Percentiles rank a stretch among this genome's conserved stretches.
Conservation (phyloP, 257 asterid species). For the Linderniella brevidens region DNA sequence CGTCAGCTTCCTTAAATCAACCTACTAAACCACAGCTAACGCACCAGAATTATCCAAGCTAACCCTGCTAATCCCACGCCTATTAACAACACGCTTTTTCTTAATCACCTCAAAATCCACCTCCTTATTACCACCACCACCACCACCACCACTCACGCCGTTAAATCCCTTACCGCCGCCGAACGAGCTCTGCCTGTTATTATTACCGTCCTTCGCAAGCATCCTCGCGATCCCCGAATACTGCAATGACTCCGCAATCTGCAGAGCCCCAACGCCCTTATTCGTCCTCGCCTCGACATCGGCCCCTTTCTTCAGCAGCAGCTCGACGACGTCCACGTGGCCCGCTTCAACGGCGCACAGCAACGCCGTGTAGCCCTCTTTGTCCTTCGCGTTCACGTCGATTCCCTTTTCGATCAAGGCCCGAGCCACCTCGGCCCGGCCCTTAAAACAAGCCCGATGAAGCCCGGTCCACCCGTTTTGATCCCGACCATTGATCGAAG, state of each 20-base stretch:
- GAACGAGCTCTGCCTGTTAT: no score
- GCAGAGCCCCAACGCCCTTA: slow-evolving; percentile 41
- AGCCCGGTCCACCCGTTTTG: slow-evolving; percentile 68
- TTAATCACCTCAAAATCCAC: no score
- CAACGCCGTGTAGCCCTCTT: slow-evolving; percentile 54
- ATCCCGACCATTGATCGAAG: slow-evolving; percentile 45
- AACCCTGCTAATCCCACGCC: no score
- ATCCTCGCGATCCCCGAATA: slow-evolving; percentile 50
- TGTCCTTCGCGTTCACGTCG: slow-evolving; percentile 42
- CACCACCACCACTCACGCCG: no score
- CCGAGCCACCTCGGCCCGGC: slow-evolving; percentile 33
- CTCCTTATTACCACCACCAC: no score
- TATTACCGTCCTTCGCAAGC: slow-evolving; percentile 32
- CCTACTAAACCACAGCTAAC: no score
- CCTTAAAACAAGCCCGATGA: slow-evolving; percentile 62
- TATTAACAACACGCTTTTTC: no score
- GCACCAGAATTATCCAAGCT: no score
- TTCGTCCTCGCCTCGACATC: slow-evolving; percentile 41
- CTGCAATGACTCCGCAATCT: slow-evolving; percentile 38
- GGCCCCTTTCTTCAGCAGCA: slow-evolving; percentile 61
- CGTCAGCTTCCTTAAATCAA: no score
- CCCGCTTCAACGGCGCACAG: slow-evolving; percentile 72
- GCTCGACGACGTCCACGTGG: slow-evolving; percentile 38
- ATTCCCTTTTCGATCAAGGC: slow-evolving; percentile 38
- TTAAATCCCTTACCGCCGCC: no score